These are phyloP conservation scores for Geotrichum siamense DNA, from an alignment of 1,139 yeast species.

Conservation along the genomic window DNA sequence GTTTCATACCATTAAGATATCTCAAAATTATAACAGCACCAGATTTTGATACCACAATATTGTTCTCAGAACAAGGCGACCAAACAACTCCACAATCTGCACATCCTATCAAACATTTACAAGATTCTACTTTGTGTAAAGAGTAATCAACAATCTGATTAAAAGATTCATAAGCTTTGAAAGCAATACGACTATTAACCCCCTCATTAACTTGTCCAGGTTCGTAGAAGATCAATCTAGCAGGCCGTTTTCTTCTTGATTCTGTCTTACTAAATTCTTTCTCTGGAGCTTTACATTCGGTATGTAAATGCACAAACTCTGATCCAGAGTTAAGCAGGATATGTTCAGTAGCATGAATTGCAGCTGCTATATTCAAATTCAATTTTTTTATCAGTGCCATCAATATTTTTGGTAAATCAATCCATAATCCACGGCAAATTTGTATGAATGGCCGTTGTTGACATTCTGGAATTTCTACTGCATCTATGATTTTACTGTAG, in stretches of 20 bases:
- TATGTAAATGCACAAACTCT: slow-evolving; percentile 64
- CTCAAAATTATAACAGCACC: slow-evolving; percentile 70
- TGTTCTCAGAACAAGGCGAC: slow-evolving; percentile 69
- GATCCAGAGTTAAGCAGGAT: slow-evolving; percentile 47
- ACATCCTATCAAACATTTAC: slow-evolving; percentile 79
- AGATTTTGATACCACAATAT: slow-evolving; percentile 76
- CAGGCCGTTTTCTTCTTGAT: slow-evolving; percentile 68
- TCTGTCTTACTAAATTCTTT: slow-evolving; percentile 72
- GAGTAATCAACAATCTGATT: slow-evolving; percentile 59
- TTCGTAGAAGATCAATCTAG: slow-evolving; percentile 77
- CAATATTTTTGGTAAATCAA: slow-evolving; percentile 65
- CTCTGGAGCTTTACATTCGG: slow-evolving; percentile 96
- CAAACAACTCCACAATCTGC: slow-evolving; percentile 66
- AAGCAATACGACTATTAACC: slow-evolving; percentile 44
- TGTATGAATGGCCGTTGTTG: slow-evolving; percentile 47
- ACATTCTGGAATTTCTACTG: slow-evolving; percentile 86
- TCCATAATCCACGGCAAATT: slow-evolving; percentile 80
- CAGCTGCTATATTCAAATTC: slow-evolving; percentile 76
- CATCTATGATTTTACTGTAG: slow-evolving; percentile 61
- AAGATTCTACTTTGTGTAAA: slow-evolving; percentile 48
- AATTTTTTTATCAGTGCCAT: slow-evolving; percentile 57
- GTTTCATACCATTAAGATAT: slow-evolving; percentile 36
- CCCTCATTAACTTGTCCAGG: slow-evolving; percentile 45
- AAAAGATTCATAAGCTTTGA: slow-evolving; percentile 70
- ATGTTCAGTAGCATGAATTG: slow-evolving; percentile 96